Base-by-base conservation (phyloP, 352 stramenopile species). In the Aphanomyces stellatus region DNA sequence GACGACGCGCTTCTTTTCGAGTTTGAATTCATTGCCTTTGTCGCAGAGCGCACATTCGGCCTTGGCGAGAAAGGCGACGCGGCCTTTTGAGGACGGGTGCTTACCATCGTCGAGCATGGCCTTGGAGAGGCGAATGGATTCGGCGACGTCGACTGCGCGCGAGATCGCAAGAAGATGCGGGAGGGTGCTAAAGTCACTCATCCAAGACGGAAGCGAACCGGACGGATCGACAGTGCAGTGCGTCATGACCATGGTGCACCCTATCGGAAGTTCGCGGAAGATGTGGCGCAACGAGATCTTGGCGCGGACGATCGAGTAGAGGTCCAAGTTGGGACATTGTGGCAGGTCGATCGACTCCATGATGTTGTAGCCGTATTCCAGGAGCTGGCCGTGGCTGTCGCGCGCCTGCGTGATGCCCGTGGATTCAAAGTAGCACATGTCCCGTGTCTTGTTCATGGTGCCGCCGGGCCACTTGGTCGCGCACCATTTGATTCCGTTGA, bases 121-220 rank as follows among this genome's bases (percentile, higher is more conserved):
- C 30, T 37, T 57, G n/a, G 49, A 57, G 13, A 57, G 19, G 11
- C 49, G 30, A 57, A 57, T 57, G 11, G 49, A 57, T 37, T 57
- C 49, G 13, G 49, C n/a, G 65, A 62, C 55, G 24, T 63, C 34
- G 7, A 49, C 40, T 1, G 40, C 34, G 33, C 34, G 40, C 13
- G 55, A 63, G 19, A 28, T 68, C 41, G 28, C 66, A 57, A 35
- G 75, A 72, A 8, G 76, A 82, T 37, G 82, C 31, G 82, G 80
- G 27, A 88, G 73, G 56, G 77, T 72, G 53, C 49, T 57, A 24
- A 37, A 57, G 25, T 57, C 49, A 33, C 17, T 57, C 49, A 57
- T 57, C 49, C 49, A 57, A 7, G 49, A 37, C 11, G 49, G 49
- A 4, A 57, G 49, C 11, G 27, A 34, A 24, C 49, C 49, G 13